These are phyloP conservation scores for Xylaria polymorpha DNA, from an alignment of 2,329 filamentous ascomycete species.

Conservation along the genomic window DNA sequence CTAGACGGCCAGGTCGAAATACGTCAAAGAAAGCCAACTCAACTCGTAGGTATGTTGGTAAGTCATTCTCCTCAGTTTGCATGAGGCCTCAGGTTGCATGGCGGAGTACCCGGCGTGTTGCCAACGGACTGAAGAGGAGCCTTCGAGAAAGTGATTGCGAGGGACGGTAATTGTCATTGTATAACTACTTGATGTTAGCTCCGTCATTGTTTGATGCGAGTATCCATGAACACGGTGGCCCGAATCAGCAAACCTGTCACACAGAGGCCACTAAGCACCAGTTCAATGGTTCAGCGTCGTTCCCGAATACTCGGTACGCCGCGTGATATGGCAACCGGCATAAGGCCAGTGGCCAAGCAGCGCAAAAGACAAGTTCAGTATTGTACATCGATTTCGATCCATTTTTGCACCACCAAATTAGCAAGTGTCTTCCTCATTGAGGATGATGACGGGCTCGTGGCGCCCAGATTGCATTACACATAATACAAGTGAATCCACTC, in stretches of 20 bases:
- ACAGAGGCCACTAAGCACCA: slow-evolving; percentile 5
- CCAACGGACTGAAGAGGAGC: slow-evolving; percentile 2
- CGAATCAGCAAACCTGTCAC: slow-evolving; percentile 9
- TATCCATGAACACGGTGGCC: slow-evolving; percentile 4
- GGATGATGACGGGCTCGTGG: slow-evolving; percentile 1
- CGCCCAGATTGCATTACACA: slow-evolving; percentile 12
- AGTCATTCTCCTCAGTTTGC: not conserved
- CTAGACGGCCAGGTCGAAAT: not conserved
- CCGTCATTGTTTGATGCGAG: slow-evolving; percentile 19
- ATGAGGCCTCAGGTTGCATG: not conserved
- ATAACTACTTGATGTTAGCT: slow-evolving; percentile 7
- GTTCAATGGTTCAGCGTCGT: slow-evolving; percentile 12
- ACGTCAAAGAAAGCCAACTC: slow-evolving; percentile 4
- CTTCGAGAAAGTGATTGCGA: slow-evolving; percentile 10
- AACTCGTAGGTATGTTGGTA: not conserved
- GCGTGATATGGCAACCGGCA: slow-evolving; percentile 15
- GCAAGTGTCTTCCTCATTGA: not conserved
- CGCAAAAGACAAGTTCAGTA: not conserved
- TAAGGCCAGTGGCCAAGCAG: slow-evolving; percentile 11
- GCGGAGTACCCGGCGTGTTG: not conserved
- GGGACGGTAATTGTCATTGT: not conserved
- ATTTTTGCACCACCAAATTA: not conserved
- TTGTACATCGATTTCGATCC: slow-evolving; percentile 9
- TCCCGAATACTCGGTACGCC: slow-evolving; percentile 28
- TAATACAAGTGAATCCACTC: not conserved